Conservation (phyloP, 2,329 filamentous ascomycete genomes). For the Cercospora zeina region DNA sequence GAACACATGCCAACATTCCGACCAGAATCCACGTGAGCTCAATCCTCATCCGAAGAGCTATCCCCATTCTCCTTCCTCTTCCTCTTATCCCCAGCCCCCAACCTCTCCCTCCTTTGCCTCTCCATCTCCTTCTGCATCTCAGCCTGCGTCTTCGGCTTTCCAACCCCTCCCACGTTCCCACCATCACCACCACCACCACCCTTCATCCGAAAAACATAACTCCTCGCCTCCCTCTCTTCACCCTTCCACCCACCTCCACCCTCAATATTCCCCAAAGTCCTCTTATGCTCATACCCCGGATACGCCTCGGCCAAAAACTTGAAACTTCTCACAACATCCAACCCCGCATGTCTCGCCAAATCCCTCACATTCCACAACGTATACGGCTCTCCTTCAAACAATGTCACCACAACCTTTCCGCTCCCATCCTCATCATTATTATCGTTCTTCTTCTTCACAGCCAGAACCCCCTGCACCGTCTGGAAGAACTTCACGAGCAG, state of each 20-base stretch:
- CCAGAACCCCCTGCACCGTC: constrained; percentile 55
- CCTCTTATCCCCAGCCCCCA: constrained; percentile 12
- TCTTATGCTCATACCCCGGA: constrained; percentile 70
- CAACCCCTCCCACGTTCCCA: neutral
- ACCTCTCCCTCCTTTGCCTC: constrained; percentile 14
- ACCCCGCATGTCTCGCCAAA: constrained; percentile 73
- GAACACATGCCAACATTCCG: too few species aligned
- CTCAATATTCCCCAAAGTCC: constrained; percentile 64
- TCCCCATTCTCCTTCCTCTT: constrained; percentile 13
- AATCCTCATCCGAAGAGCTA: constrained; percentile 7
- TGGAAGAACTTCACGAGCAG: constrained; percentile 69
- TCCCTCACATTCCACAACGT: constrained; percentile 93
- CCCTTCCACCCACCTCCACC: constrained; percentile 52
- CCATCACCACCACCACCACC: constrained; percentile 21
- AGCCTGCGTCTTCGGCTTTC: constrained; percentile 6
- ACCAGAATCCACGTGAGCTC: neutral
- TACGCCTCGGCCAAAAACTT: constrained; percentile 67
- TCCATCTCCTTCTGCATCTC: constrained; percentile 16
- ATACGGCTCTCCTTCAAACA: constrained; percentile 94
- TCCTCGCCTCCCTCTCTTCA: constrained; percentile 50
- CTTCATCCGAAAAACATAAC: constrained; percentile 50
- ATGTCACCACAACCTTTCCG: constrained; percentile 71
- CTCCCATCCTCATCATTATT: neutral
- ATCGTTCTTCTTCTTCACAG: constrained; percentile 42
- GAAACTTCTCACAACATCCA: constrained; percentile 70